phyloP scores from a whole-genome alignment of 441 rosid genomes.

The Adansonia madagascariensis region DNA sequence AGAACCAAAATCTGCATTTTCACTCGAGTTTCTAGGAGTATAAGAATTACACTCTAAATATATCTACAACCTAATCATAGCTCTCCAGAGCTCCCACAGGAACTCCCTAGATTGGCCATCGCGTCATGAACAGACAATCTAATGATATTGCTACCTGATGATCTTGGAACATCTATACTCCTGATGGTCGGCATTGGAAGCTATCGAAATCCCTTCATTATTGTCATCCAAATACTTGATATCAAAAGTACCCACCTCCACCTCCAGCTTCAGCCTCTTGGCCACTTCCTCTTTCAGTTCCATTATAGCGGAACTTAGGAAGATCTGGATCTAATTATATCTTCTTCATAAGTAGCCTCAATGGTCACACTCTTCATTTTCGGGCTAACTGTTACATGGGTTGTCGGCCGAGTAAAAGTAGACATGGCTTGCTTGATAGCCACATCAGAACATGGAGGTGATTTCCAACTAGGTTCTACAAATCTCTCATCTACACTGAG shows the following conservation, averaged over 20 bases:
- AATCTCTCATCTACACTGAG: constrained; percentile 50
- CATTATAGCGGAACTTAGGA: constrained; percentile 44
- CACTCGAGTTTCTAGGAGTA: constrained; percentile 31
- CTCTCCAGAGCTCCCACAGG: constrained; percentile 84
- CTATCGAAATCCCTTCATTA: constrained; percentile 76
- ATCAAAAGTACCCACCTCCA: constrained; percentile 68
- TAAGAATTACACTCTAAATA: constrained; percentile 31
- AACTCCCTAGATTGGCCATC: constrained; percentile 69
- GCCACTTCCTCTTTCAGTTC: constrained; percentile 82
- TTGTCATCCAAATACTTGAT: constrained; percentile 84
- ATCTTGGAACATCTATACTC: constrained; percentile 70
- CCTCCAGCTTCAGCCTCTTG: constrained; percentile 79
- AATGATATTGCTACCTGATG: constrained; percentile 58
- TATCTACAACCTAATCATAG: constrained; percentile 40
- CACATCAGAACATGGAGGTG: constrained; percentile 37
- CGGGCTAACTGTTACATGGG: constrained; percentile 29
- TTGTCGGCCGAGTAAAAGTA: constrained; percentile 29
- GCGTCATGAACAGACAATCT: constrained; percentile 70
- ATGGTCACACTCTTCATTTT: constrained; percentile 55
- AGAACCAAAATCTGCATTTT: constrained; percentile 31
- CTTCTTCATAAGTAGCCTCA: constrained; percentile 74
- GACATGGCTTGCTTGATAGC: constrained; percentile 38
- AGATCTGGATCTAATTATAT: constrained; percentile 76
- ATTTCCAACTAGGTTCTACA: constrained; percentile 52
- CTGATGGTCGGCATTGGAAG: constrained; percentile 75